phyloP scores from a whole-genome alignment of 2,329 filamentous ascomycete genomes.

The Diaporthe sp. region DNA sequence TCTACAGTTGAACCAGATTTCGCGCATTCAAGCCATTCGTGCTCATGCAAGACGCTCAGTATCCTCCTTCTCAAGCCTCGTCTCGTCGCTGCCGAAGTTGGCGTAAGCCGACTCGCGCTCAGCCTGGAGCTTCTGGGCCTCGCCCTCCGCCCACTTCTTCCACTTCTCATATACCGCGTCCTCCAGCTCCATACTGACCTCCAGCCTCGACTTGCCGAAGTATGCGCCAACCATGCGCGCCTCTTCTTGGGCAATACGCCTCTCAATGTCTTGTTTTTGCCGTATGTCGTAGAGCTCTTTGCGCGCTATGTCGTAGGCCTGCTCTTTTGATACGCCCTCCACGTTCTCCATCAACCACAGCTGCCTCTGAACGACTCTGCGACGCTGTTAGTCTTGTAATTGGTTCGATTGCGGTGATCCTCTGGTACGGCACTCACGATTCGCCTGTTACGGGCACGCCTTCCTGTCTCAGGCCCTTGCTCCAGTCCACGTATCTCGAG shows the following conservation, averaged over 20 bases:
- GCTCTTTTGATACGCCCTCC: conserved; percentile 65
- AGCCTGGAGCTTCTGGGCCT: conserved; percentile 58
- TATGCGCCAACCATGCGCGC: conserved; percentile 87
- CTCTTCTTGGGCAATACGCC: conserved; percentile 88
- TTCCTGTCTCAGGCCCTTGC: conserved; percentile 77
- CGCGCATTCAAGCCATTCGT: background rate
- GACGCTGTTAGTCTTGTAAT: conserved; percentile 7
- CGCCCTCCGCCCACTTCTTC: conserved; percentile 80
- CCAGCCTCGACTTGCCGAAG: conserved; percentile 82
- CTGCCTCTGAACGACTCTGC: conserved; percentile 92
- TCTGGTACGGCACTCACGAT: conserved; percentile 67
- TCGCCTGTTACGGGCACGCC: conserved; percentile 86
- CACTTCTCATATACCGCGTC: conserved; percentile 84
- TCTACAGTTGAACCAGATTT: background rate
- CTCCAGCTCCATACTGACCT: conserved; percentile 87
- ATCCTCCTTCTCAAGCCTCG: conserved; percentile 40
- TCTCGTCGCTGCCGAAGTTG: conserved; percentile 55
- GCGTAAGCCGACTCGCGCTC: conserved; percentile 57
- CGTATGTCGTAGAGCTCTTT: conserved; percentile 91
- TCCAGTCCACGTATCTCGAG: conserved; percentile 82
- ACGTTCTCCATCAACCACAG: conserved; percentile 82
- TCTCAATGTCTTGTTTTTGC: conserved; percentile 84
- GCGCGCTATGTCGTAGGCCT: conserved; percentile 88
- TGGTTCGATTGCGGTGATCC: too few relatives aligned
- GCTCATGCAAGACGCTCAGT: conserved; percentile 27